A percentile compares a stretch with the other conserved stretches of the same genome.
Evolutionary conservation across 2,329 filamentous ascomycete species (phyloP).

Genomic region (Microcyclospora pomicola): DNA sequence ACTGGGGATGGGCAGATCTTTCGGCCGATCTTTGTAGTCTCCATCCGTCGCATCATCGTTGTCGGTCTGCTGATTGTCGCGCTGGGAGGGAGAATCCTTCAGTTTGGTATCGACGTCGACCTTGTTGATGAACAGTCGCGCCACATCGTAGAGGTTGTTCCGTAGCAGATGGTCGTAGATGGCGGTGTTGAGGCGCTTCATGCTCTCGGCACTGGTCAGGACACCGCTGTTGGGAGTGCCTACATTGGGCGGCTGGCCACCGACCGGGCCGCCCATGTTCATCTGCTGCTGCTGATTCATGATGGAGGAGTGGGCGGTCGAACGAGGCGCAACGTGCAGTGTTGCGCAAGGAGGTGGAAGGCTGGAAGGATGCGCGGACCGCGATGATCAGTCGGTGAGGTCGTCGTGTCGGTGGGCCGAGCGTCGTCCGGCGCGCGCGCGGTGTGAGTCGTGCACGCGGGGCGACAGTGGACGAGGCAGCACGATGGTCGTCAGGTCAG

Average conservation of each 20-base stretch:
- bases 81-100: constrained; percentile 48
- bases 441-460: too few relatives aligned
- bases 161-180: constrained; percentile 88
- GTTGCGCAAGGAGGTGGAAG: too few relatives aligned
- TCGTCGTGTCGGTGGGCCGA: too few relatives aligned
- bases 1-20: constrained; percentile 65
- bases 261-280: constrained; percentile 52
- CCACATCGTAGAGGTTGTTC: constrained; percentile 71
- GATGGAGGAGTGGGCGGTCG: constrained; percentile 6
- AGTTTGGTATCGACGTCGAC: constrained; percentile 26
- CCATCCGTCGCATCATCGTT: constrained; percentile 60
- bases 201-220: constrained; percentile 7
- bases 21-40: constrained; percentile 58
- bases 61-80: constrained; percentile 47
- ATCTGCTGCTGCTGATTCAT: constrained; percentile 51
- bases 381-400: too few relatives aligned
- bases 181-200: constrained; percentile 57
- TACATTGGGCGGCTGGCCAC: constrained; percentile 13
- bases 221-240: constrained; percentile 17
- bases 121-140: constrained; percentile 52
- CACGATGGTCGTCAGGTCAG: too few relatives aligned
- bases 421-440: too few relatives aligned
- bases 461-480: too few relatives aligned
- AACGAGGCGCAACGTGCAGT: too few relatives aligned
- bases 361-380: too few relatives aligned